phyloP scores from a whole-genome alignment of 148 eudicot genomes.

The Rhododendron griersonianum region DNA sequence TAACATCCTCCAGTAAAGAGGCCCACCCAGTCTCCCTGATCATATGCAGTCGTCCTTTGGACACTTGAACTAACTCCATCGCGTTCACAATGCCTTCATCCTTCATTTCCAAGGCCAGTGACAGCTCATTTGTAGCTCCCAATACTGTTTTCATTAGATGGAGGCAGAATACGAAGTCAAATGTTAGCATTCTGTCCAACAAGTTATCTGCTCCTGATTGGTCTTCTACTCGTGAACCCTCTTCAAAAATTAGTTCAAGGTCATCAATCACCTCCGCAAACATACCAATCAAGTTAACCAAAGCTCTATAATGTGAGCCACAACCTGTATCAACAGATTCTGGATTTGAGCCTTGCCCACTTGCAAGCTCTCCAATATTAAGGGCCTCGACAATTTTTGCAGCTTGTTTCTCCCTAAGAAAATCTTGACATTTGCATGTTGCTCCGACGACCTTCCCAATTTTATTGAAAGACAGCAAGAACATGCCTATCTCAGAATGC shows the following conservation, averaged over 20 bases:
- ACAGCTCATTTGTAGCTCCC: background rate
- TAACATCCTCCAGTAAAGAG: background rate
- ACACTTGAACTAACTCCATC: background rate
- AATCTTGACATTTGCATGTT: background rate
- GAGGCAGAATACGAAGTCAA: background rate
- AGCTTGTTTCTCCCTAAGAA: background rate
- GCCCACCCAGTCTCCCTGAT: background rate
- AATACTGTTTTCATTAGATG: background rate
- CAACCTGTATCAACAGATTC: background rate
- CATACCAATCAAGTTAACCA: background rate
- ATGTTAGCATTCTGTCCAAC: background rate
- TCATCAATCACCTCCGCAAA: background rate
- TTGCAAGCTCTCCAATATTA: background rate
- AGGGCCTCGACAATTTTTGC: background rate
- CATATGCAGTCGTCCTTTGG: background rate
- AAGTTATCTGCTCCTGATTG: background rate
- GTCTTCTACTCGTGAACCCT: background rate
- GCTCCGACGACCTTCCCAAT: background rate
- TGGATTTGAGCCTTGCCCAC: background rate
- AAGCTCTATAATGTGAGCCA: background rate
- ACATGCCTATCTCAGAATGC: background rate
- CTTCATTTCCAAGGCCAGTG: background rate
- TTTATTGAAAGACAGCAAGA: too few relatives aligned
- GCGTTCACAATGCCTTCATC: background rate
- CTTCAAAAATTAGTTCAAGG: background rate